Percentiles rank a stretch among this genome's conserved stretches.
These are phyloP conservation scores for Stentor roeselii DNA, from an alignment of 73 alveolate genomes.

Conservation along the genomic window DNA sequence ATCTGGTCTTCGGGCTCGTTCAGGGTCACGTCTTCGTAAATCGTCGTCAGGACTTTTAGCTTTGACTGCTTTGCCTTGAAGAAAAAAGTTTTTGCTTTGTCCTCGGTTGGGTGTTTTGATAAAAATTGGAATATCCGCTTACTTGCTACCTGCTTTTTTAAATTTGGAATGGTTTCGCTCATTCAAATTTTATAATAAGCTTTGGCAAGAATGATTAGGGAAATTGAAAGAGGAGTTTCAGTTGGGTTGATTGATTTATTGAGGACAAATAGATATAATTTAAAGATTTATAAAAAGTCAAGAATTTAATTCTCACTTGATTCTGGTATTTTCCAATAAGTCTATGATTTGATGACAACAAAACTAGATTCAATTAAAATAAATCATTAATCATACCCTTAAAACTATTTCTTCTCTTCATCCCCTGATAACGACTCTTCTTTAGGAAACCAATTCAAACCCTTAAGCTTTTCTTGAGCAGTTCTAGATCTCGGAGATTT, in stretches of 20 bases:
- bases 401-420: neutral
- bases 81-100: neutral
- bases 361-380: no score
- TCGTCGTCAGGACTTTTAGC: neutral
- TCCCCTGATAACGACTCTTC: neutral
- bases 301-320: neutral
- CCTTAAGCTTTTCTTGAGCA: conserved; percentile 11
- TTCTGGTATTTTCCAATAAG: no score
- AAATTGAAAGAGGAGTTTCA: neutral
- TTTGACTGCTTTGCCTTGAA: neutral
- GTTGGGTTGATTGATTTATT: neutral
- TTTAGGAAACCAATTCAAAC: neutral
- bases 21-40: neutral
- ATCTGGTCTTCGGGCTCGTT: neutral
- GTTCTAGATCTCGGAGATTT: conserved; percentile 11
- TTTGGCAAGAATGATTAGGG: neutral
- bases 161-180: neutral
- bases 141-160: neutral
- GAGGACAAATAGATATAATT: no score
- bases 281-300: neutral
- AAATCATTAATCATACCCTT: neutral
- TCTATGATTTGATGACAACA: no score
- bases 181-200: neutral
- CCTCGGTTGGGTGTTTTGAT: neutral
- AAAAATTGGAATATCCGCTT: neutral